These are phyloP conservation scores for Populus ilicifolia DNA, from an alignment of 345 rosid genomes.

Conservation along the genomic window DNA sequence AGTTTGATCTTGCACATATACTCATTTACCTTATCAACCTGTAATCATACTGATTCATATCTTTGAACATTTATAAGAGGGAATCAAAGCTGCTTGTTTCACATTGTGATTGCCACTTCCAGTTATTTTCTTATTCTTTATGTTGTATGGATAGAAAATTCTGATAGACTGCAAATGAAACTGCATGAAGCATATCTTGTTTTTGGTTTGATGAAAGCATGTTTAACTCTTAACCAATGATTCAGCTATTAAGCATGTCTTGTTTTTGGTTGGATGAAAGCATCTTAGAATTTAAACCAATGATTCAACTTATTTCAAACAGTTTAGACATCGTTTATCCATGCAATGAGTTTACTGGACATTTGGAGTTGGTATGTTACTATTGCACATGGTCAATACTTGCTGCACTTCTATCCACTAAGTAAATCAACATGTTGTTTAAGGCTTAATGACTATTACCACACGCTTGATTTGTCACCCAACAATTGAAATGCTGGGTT, in stretches of 20 bases:
- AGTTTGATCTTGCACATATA: constrained; percentile 1
- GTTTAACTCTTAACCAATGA: neutral
- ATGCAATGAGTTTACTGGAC: neutral
- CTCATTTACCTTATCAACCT: neutral
- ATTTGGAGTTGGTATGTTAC: neutral
- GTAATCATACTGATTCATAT: neutral
- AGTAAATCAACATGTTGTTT: neutral
- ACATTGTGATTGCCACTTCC: neutral
- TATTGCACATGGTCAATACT: neutral
- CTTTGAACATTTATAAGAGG: neutral
- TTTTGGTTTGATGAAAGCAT: neutral
- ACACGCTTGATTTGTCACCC: neutral
- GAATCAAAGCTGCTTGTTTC: neutral
- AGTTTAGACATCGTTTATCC: neutral
- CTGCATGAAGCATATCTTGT: neutral
- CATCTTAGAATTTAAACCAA: neutral
- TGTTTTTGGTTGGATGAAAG: neutral
- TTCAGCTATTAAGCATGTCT: neutral
- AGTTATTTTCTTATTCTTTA: neutral
- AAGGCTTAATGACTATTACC: neutral
- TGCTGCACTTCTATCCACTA: neutral
- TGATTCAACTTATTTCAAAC: neutral
- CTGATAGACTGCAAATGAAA: neutral
- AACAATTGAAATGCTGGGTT: neutral
- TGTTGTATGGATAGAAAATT: neutral